Percentiles rank a stretch among this genome's conserved stretches.
phyloP scores from a whole-genome alignment of 495 filamentous ascomycete genomes.

The Aspergillus sclerotioniger region DNA sequence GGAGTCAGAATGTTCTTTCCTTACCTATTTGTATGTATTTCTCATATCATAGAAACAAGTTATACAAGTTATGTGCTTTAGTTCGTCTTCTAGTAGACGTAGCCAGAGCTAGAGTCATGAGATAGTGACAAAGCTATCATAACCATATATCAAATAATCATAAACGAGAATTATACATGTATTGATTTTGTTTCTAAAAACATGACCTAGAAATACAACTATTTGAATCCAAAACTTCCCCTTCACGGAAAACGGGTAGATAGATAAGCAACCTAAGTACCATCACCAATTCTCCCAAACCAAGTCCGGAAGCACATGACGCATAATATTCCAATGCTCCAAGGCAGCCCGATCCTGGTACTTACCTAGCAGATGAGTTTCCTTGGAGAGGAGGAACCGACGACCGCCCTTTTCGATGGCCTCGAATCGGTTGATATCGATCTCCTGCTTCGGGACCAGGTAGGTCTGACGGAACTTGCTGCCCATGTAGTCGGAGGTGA shows the following conservation, averaged over 20 bases:
- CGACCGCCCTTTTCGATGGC: conserved; percentile 33
- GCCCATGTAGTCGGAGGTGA: conserved; percentile 64
- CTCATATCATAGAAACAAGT: too few species aligned
- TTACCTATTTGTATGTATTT: too few species aligned
- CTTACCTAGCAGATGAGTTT: conserved; percentile 58
- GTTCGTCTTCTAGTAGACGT: too few species aligned
- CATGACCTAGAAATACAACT: too few species aligned
- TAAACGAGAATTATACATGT: too few species aligned
- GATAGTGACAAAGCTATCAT: too few species aligned
- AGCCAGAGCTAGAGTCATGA: too few species aligned
- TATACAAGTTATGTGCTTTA: too few species aligned
- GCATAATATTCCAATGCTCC: conserved; percentile 90
- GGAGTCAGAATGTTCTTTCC: neutral
- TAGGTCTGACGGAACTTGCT: conserved; percentile 66
- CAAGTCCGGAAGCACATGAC: conserved; percentile 69
- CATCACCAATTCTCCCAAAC: conserved; percentile 92
- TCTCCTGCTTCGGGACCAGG: conserved; percentile 72
- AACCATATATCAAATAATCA: too few species aligned
- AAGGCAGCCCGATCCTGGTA: conserved; percentile 73
- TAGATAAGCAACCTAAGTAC: neutral
- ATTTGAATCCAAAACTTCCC: too few species aligned
- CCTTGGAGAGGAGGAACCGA: conserved; percentile 24
- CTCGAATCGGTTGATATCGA: conserved; percentile 52
- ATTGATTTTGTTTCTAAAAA: too few species aligned
- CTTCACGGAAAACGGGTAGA: too few species aligned